Evolutionary conservation across 2,329 filamentous ascomycete species (phyloP), one percentile per base, ranked within the genome.

Genomic region (Grosmannia penicillata): DNA sequence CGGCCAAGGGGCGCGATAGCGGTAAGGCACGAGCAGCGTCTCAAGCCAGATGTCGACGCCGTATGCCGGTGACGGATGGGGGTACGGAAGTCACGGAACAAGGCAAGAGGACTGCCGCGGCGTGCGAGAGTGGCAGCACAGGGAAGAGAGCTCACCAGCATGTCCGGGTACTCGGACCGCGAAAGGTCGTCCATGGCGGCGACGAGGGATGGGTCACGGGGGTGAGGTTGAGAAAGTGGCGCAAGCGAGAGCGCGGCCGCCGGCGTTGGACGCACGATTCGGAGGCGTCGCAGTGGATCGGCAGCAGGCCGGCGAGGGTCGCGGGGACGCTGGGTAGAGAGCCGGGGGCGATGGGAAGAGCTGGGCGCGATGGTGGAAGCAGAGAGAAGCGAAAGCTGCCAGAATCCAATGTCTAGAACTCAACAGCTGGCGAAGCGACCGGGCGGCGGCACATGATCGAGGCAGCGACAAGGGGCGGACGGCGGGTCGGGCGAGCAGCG

Each of bases 121-220:
- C 30, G 14, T n/a, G 18, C 10, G 17, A n/a, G 27, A 29, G 17
- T n/a, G 30, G 30, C 10, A 19, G 7, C 5, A n/a, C 18, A 15
- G 22, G 25, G 8, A 13, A 26, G 18, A 13, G 15, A 29, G 39
- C 53, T 69, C 70, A 95, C 89, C 78, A 94, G 78, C 74, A 96
- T 79, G 51, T 78, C 79, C 59, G 89, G 86, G 68, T 96, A 96
- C 62, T 95, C 89, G 60, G 82, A 71, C 62, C 86, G 76, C 57
- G 82, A 78, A 54, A 89, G 72, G 53, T 79, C 78, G 43, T 83
- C 79, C 76, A 84, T 84, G 33, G 39, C 36, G 40, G 33, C 30
- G 11, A 26, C 14, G 10, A 22, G 17, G 19, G 23, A 22, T 29
- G 30, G n/a, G n/a, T n/a, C n/a, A n/a, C n/a, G n/a, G n/a, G n/a